A percentile compares a stretch with the other conserved stretches of the same genome.
phyloP scores from a whole-genome alignment of 108 stramenopile species.

The Conticribra weissflogii region DNA sequence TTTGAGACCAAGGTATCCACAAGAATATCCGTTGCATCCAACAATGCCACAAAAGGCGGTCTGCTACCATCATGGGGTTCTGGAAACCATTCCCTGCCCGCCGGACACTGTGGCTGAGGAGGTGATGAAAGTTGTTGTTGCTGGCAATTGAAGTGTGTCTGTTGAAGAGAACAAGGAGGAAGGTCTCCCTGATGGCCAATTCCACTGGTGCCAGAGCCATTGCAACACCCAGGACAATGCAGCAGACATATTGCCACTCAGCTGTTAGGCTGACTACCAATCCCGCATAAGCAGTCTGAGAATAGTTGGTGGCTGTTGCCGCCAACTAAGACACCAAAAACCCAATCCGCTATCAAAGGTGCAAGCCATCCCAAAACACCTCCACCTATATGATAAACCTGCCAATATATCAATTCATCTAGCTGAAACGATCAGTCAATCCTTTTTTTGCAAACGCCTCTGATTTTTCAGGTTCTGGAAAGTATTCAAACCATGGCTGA shows the following conservation, averaged over 20 bases:
- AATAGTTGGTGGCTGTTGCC: conserved; percentile 9
- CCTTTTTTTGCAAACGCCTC: neutral
- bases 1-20: neutral
- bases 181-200: conserved; percentile 7
- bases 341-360: conserved; percentile 13
- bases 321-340: conserved; percentile 7
- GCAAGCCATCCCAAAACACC: conserved; percentile 11
- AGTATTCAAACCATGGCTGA: neutral
- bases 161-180: conserved; percentile 24
- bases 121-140: conserved; percentile 3
- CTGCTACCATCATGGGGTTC: conserved; percentile 2
- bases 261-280: conserved; percentile 14
- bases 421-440: neutral
- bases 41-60: neutral
- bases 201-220: conserved; percentile 8
- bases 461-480: conserved; percentile 4
- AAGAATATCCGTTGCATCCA: neutral
- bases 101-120: conserved; percentile 12
- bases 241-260: conserved; percentile 36
- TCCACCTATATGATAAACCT: conserved; percentile 21
- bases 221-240: conserved; percentile 10
- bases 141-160: neutral
- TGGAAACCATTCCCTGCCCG: conserved; percentile 3
- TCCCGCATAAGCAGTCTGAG: conserved; percentile 32
- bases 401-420: conserved; percentile 23